phyloP scores from a whole-genome alignment of 495 filamentous ascomycete genomes.

The Xylaria acuta region DNA sequence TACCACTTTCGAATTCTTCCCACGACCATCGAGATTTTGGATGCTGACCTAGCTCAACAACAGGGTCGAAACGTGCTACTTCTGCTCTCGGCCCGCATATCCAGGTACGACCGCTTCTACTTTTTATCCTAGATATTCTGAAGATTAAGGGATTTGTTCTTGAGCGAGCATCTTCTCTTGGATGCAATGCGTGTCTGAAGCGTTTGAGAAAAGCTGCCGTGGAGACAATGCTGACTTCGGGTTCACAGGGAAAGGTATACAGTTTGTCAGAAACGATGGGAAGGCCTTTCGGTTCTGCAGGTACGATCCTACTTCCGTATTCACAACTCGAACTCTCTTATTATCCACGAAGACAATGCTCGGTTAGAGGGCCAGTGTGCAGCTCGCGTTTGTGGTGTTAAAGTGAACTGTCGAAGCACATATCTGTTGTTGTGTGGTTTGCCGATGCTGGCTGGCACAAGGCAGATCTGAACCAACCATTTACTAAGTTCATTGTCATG shows the following conservation, averaged over 20 bases:
- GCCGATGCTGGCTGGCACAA: not conserved
- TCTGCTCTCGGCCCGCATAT: constrained; percentile 86
- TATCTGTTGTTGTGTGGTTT: not conserved
- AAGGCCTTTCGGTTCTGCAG: constrained; percentile 59
- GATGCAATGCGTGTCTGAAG: not conserved
- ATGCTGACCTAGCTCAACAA: constrained; percentile 30
- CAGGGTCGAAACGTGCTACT: constrained; percentile 83
- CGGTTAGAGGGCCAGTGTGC: not conserved
- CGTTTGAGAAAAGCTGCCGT: not conserved
- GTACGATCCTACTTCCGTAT: constrained; percentile 7
- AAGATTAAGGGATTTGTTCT: not conserved
- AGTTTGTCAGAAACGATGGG: constrained; percentile 70
- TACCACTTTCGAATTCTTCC: not conserved
- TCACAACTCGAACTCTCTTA: not conserved
- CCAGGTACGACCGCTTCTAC: constrained; percentile 61
- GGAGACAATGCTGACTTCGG: constrained; percentile 7
- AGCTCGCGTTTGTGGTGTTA: not conserved
- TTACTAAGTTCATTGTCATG: not conserved
- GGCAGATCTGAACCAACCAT: not conserved
- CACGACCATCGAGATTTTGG: not conserved
- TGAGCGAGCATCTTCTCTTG: constrained; percentile 19
- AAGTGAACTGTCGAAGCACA: not conserved
- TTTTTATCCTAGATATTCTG: constrained; percentile 18
- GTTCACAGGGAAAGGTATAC: constrained; percentile 26
- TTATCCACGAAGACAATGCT: constrained; percentile 1